Conservation (phyloP, 805 yeast species). For the Saturnispora hagleri region DNA sequence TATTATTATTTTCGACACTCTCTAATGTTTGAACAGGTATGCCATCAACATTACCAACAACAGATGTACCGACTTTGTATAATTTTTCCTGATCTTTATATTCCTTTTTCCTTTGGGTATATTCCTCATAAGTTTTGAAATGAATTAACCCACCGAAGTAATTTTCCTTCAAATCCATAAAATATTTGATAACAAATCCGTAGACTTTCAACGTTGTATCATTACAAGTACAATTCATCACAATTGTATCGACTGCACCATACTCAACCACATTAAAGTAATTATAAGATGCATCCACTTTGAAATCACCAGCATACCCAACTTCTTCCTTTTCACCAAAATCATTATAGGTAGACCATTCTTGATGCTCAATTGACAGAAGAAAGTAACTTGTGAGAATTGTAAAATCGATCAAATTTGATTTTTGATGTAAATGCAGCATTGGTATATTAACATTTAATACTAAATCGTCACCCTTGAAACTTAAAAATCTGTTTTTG, state of each 20-base stretch:
- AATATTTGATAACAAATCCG: constrained; percentile 70
- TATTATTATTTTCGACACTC: constrained; percentile 15
- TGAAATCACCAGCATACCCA: constrained; percentile 60
- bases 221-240: constrained; percentile 56
- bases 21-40: constrained; percentile 3
- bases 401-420: constrained; percentile 42
- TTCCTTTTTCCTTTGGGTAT: constrained; percentile 26
- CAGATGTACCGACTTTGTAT: constrained; percentile 3
- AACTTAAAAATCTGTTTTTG: constrained; percentile 68
- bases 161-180: constrained; percentile 72
- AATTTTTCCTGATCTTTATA: neutral
- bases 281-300: constrained; percentile 55
- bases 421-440: constrained; percentile 41
- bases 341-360: constrained; percentile 81
- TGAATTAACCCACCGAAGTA: constrained; percentile 83
- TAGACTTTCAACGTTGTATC: constrained; percentile 62
- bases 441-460: constrained; percentile 49
- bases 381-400: constrained; percentile 51
- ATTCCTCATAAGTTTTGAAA: constrained; percentile 83
- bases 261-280: constrained; percentile 50
- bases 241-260: constrained; percentile 60
- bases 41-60: constrained; percentile 10
- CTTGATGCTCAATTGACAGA: constrained; percentile 65
- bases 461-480: constrained; percentile 52
- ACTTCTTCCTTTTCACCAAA: constrained; percentile 55